Conservation (phyloP, 192 early-diverging fungal genomes). For the Oehlia diaphana region DNA sequence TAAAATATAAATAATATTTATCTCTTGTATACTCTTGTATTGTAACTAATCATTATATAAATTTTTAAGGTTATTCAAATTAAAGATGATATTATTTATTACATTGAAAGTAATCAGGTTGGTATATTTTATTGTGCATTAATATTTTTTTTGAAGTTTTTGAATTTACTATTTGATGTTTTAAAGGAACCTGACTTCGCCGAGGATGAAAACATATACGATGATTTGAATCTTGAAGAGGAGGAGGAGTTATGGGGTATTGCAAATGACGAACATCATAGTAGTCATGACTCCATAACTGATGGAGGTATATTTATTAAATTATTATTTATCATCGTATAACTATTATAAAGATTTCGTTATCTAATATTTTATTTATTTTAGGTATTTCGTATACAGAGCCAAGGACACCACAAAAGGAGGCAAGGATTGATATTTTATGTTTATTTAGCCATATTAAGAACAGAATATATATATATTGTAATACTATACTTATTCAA, state of each 20-base stretch:
- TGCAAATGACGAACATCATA: constrained; percentile 64
- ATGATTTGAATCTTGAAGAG: constrained; percentile 89
- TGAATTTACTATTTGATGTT: constrained; percentile 5
- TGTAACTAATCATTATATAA: not conserved
- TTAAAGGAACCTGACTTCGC: constrained; percentile 81
- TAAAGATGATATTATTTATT: constrained; percentile 90
- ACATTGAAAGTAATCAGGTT: constrained; percentile 84
- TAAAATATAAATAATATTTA: constrained; percentile 8
- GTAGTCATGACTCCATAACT: constrained; percentile 30
- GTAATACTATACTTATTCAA: not conserved
- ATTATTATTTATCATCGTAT: too few relatives aligned
- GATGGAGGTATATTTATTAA: constrained; percentile 3
- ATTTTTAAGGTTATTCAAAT: constrained; percentile 66
- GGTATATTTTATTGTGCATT: not conserved
- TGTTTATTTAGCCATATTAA: too few relatives aligned
- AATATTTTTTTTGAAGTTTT: constrained; percentile 1
- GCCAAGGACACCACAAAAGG: constrained; percentile 23
- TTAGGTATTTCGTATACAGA: constrained; percentile 23
- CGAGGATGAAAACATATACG: constrained; percentile 93
- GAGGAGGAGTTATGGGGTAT: constrained; percentile 82
- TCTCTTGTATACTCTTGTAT: constrained; percentile 14
- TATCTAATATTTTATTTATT: constrained; percentile 9
- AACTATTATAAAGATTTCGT: too few relatives aligned
- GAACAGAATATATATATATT: not conserved
- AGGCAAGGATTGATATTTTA: constrained; percentile 26